A percentile compares a stretch with the other conserved stretches of the same genome.
Conservation (phyloP, 208 protist genomes). For the Leishmania guyanensis region DNA sequence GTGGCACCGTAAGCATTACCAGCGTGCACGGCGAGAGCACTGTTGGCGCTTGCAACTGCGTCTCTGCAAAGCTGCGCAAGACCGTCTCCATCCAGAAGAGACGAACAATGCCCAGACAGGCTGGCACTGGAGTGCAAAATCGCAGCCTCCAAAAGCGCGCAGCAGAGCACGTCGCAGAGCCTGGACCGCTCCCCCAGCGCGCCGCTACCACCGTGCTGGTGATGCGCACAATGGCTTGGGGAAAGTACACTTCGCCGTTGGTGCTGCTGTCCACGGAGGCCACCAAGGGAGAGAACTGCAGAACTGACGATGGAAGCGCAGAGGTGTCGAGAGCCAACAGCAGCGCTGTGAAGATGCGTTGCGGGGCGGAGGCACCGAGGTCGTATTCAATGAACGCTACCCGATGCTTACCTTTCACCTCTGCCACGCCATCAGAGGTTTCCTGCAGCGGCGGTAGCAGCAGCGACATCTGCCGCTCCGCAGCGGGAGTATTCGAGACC, state of each 20-base stretch:
- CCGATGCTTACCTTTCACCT: neutral
- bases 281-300: slow-evolving; percentile 47
- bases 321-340: slow-evolving; percentile 60
- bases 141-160: slow-evolving; percentile 70
- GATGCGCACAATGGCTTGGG: slow-evolving; percentile 23
- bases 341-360: slow-evolving; percentile 48
- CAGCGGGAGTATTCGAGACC: neutral
- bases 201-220: slow-evolving; percentile 9
- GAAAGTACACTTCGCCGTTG: slow-evolving; percentile 41
- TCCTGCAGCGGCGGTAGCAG: neutral
- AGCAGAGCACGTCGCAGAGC: slow-evolving; percentile 11
- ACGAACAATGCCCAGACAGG: slow-evolving; percentile 49
- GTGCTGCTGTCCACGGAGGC: slow-evolving; percentile 61
- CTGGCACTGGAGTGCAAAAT: slow-evolving; percentile 47
- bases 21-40: slow-evolving; percentile 3
- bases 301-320: slow-evolving; percentile 36
- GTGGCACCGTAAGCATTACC: slow-evolving; percentile 16
- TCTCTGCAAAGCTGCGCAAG: slow-evolving; percentile 9
- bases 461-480: neutral
- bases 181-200: slow-evolving; percentile 18
- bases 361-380: slow-evolving; percentile 28
- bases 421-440: neutral
- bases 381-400: slow-evolving; percentile 37
- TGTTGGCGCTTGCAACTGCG: slow-evolving; percentile 3
- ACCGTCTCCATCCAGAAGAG: slow-evolving; percentile 56